Percentiles rank a stretch among this genome's conserved stretches.
These are phyloP conservation scores for Sequoiadendron giganteum DNA, from an alignment of 75 land plant species.

Conservation along the genomic window DNA sequence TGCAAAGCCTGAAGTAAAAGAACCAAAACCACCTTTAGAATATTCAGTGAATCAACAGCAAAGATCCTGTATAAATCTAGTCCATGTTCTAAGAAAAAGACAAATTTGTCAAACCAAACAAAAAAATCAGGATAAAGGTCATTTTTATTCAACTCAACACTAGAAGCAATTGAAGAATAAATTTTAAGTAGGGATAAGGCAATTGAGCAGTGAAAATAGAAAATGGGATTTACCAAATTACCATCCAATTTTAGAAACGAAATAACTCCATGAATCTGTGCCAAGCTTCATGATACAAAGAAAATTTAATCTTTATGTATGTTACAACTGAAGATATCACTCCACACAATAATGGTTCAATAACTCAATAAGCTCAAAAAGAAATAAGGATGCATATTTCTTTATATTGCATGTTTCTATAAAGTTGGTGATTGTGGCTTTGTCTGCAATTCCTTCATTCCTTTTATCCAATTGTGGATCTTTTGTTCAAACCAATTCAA, in stretches of 20 bases:
- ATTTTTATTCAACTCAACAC: background rate
- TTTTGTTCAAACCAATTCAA: too few relatives aligned
- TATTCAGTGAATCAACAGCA: background rate
- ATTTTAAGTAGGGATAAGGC: background rate
- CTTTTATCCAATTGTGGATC: too few relatives aligned
- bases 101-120: background rate
- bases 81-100: background rate
- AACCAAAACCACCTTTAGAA: constrained; percentile 4
- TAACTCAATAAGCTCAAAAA: too few relatives aligned
- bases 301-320: background rate
- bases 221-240: background rate
- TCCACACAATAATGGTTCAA: background rate
- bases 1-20: constrained; percentile 56
- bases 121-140: background rate
- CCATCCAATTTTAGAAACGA: background rate
- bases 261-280: background rate
- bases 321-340: background rate
- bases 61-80: background rate
- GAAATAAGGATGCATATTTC: too few relatives aligned
- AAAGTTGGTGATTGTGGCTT: too few relatives aligned
- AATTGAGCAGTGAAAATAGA: background rate
- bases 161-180: background rate
- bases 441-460: too few relatives aligned
- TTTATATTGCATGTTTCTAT: too few relatives aligned
- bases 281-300: background rate